Percentiles rank a stretch among this genome's conserved stretches.
Evolutionary conservation across 768 basidiomycete species (phyloP).

Genomic region (Erythrobasidium yunnanense): DNA sequence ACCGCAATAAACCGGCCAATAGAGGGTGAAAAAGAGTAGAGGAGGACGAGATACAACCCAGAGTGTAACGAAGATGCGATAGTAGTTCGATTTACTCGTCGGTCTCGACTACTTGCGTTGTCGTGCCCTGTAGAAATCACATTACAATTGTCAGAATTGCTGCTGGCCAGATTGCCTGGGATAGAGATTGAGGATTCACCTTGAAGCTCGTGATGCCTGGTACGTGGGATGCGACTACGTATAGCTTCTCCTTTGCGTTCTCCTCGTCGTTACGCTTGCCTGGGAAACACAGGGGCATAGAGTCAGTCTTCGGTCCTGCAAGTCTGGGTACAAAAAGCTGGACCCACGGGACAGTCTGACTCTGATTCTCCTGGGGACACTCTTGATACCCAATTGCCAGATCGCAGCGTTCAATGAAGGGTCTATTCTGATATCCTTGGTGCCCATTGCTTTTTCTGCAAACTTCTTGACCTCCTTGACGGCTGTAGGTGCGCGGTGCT

Average conservation of each 20-base stretch:
- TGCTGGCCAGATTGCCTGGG: background rate
- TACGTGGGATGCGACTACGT: constrained; percentile 75
- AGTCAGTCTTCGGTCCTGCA: background rate
- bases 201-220: constrained; percentile 61
- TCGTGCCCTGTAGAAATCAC: constrained; percentile 14
- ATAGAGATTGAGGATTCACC: constrained; percentile 46
- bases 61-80: background rate
- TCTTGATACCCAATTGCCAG: constrained; percentile 89
- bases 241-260: constrained; percentile 95
- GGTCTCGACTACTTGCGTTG: constrained; percentile 33
- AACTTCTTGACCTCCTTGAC: constrained; percentile 88
- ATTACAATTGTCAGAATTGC: background rate
- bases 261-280: constrained; percentile 99
- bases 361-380: constrained; percentile 79
- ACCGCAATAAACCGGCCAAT: background rate
- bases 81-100: constrained; percentile 30
- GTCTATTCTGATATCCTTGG: constrained; percentile 82
- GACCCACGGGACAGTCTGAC: constrained; percentile 83
- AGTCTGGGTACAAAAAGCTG: background rate
- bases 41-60: background rate
- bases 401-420: constrained; percentile 86
- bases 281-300: constrained; percentile 39
- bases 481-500: constrained; percentile 93
- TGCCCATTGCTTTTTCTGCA: constrained; percentile 91
- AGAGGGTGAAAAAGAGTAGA: background rate